phyloP scores from a whole-genome alignment of 441 rosid species.

The Erodium texanum region DNA sequence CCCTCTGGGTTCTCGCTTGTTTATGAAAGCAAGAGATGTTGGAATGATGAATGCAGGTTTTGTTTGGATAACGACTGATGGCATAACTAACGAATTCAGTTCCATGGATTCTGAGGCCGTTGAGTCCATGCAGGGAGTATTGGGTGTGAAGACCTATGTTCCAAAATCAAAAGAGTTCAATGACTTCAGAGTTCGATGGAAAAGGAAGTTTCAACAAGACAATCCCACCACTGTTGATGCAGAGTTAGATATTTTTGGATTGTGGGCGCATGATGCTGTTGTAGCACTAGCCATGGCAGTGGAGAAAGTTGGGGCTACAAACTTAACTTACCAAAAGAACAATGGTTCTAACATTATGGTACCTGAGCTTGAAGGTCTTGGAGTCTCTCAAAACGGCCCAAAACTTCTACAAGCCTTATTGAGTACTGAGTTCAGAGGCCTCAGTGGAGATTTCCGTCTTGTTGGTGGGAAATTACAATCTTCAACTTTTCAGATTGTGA shows the following conservation, averaged over 20 bases:
- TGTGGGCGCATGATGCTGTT: conserved; percentile 52
- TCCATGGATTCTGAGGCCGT: background rate
- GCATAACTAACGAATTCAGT: conserved; percentile 22
- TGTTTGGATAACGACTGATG: conserved; percentile 55
- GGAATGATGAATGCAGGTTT: conserved; percentile 49
- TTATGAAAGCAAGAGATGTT: conserved; percentile 36
- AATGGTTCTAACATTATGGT: conserved; percentile 9
- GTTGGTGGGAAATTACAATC: conserved; percentile 29
- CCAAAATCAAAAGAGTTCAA: conserved; percentile 18
- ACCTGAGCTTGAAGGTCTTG: conserved; percentile 34
- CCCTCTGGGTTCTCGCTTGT: conserved; percentile 31
- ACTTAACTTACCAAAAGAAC: conserved; percentile 14
- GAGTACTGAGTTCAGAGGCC: conserved; percentile 30
- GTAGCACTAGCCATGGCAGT: conserved; percentile 45
- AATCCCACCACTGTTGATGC: conserved; percentile 17
- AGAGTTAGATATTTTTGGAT: conserved; percentile 29
- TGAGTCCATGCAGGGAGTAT: conserved; percentile 39
- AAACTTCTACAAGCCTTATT: conserved; percentile 25
- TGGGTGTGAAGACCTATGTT: conserved; percentile 37
- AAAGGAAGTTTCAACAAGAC: conserved; percentile 22
- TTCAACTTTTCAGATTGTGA: conserved; percentile 32
- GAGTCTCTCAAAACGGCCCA: conserved; percentile 37
- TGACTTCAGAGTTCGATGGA: conserved; percentile 32
- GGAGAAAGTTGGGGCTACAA: conserved; percentile 31
- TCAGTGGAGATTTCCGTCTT: conserved; percentile 37